Conservation (phyloP, 306 rosid genomes). For the Vigna unguiculata region DNA sequence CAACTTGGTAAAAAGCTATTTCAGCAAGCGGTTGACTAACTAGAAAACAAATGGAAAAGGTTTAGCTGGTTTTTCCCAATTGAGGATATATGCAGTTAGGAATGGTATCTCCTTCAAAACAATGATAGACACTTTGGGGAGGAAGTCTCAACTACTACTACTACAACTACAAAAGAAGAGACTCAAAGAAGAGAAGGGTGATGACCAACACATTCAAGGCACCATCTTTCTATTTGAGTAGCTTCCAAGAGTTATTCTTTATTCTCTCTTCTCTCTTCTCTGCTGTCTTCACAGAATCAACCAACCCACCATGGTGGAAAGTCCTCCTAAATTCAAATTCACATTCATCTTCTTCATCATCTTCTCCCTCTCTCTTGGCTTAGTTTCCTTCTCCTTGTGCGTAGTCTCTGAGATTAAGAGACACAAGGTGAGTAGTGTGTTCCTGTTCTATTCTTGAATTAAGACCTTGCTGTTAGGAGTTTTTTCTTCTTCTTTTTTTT, state of each 20-base stretch:
- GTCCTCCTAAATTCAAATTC: constrained; percentile 48
- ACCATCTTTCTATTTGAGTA: constrained; percentile 52
- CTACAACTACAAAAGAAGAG: constrained; percentile 47
- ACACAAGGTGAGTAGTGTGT: constrained; percentile 53
- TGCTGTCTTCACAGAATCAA: constrained; percentile 34
- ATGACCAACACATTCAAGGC: constrained; percentile 36
- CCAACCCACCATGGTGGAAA: constrained; percentile 69
- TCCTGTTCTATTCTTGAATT: not conserved
- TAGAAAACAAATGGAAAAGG: constrained; percentile 33
- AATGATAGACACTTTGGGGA: constrained; percentile 53
- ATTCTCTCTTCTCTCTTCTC: constrained; percentile 35
- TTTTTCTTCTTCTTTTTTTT: not conserved
- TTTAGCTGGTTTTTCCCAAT: constrained; percentile 38
- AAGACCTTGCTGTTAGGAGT: not conserved
- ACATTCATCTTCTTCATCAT: constrained; percentile 45
- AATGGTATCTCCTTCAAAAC: constrained; percentile 70
- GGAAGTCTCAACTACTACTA: constrained; percentile 47
- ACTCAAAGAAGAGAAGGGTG: constrained; percentile 34
- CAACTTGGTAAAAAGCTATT: constrained; percentile 36
- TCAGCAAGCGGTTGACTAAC: constrained; percentile 52
- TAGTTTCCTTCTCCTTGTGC: constrained; percentile 70
- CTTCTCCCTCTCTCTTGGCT: constrained; percentile 61
- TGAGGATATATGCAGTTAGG: constrained; percentile 46
- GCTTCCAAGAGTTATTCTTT: constrained; percentile 47
- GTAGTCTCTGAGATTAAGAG: constrained; percentile 71